A percentile compares a stretch with the other conserved stretches of the same genome.
Evolutionary conservation across 495 filamentous ascomycete species (phyloP).

Genomic region (Talaromyces thailandensis): DNA sequence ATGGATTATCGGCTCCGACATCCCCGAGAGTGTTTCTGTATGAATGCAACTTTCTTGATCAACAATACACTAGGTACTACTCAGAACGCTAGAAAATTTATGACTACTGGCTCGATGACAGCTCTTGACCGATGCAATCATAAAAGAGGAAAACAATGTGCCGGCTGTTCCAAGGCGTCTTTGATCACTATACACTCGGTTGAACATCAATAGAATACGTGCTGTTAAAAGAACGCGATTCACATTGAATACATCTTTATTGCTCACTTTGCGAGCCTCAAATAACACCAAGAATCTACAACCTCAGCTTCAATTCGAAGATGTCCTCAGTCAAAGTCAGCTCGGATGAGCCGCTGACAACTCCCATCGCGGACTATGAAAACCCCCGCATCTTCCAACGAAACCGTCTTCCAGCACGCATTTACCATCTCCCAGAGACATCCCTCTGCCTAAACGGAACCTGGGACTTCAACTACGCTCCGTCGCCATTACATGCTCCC

Average conservation of each 20-base stretch:
- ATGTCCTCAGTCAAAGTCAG: not conserved
- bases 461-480: constrained; percentile 51
- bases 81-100: not conserved
- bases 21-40: not conserved
- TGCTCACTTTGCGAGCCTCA: not conserved
- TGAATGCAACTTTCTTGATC: not conserved
- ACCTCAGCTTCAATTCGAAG: not conserved
- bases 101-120: not conserved
- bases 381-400: constrained; percentile 43
- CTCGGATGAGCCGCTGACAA: not conserved
- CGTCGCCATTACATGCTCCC: constrained; percentile 37
- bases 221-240: not conserved
- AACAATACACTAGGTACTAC: not conserved
- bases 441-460: constrained; percentile 44
- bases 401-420: constrained; percentile 53
- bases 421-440: constrained; percentile 47
- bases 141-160: not conserved
- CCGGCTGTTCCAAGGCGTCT: not conserved
- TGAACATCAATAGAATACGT: not conserved
- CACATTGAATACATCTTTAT: not conserved
- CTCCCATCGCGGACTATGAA: constrained; percentile 2
- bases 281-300: not conserved
- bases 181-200: not conserved
- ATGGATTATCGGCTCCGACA: not conserved
- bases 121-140: not conserved